Conservation (phyloP, 2,329 filamentous ascomycete genomes). For the Reticulascus tulasneorum region DNA sequence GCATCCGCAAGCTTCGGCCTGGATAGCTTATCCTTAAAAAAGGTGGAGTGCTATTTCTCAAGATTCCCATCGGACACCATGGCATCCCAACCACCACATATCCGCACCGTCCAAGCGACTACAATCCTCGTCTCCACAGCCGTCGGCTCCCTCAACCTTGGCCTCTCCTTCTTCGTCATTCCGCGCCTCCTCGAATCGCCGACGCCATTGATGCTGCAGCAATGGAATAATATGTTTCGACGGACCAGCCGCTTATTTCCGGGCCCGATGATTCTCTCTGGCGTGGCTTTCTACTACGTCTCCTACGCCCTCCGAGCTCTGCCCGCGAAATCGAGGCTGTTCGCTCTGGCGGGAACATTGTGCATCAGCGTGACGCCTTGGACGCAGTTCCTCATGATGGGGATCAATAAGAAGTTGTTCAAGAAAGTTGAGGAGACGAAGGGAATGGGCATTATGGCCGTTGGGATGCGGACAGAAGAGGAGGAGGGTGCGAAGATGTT, state of each 20-base stretch:
- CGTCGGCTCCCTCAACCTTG: constrained; percentile 31
- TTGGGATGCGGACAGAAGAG: constrained; percentile 30
- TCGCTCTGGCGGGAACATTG: constrained; percentile 41
- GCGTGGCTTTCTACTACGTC: constrained; percentile 40
- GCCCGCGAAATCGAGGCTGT: constrained; percentile 34
- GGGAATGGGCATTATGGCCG: constrained; percentile 28
- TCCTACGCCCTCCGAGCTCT: constrained; percentile 27
- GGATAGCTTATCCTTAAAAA: too few relatives aligned
- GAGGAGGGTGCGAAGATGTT: constrained; percentile 45
- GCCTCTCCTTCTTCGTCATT: constrained; percentile 38
- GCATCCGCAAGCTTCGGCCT: too few relatives aligned
- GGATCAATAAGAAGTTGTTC: constrained; percentile 44
- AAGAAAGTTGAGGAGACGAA: constrained; percentile 36
- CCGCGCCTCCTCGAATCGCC: constrained; percentile 54
- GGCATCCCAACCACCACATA: constrained; percentile 2
- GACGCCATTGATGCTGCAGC: constrained; percentile 48
- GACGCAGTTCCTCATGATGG: constrained; percentile 40
- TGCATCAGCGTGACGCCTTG: constrained; percentile 47
- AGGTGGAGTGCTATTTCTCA: too few relatives aligned
- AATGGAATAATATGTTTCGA: constrained; percentile 45
- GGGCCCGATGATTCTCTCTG: constrained; percentile 32
- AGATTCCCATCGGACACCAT: neutral
- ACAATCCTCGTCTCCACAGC: constrained; percentile 47
- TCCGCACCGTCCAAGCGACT: constrained; percentile 45
- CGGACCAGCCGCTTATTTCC: constrained; percentile 35